These are phyloP conservation scores for Spinellus fusiger DNA, from an alignment of 192 early-diverging fungal species.

Conservation along the genomic window DNA sequence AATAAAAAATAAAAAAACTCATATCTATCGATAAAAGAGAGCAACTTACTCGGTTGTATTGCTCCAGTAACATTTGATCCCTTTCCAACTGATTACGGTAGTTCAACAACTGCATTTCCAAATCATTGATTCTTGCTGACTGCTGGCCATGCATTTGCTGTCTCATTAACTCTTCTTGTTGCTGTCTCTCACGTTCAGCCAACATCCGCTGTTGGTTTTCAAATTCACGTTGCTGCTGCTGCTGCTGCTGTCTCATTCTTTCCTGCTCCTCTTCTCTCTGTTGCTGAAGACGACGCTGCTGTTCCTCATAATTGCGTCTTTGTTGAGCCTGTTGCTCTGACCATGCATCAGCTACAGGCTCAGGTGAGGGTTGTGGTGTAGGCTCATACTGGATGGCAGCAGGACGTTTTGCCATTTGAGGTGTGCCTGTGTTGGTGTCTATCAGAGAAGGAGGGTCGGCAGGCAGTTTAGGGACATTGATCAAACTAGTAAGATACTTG, in stretches of 20 bases:
- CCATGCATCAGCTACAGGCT: conserved; percentile 58
- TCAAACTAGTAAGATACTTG: conserved; percentile 89
- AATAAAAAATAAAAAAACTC: neutral
- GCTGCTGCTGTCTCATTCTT: conserved; percentile 53
- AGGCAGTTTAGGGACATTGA: conserved; percentile 80
- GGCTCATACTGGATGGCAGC: conserved; percentile 21
- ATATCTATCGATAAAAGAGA: neutral
- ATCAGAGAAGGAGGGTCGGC: conserved; percentile 81
- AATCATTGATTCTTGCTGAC: conserved; percentile 68
- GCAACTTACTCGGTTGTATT: conserved; percentile 70
- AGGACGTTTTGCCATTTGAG: conserved; percentile 53
- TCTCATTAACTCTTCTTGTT: conserved; percentile 67
- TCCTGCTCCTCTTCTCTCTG: conserved; percentile 57
- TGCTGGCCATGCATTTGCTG: conserved; percentile 81
- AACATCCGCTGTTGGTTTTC: conserved; percentile 75
- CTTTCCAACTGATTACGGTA: conserved; percentile 72
- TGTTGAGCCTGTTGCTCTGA: conserved; percentile 56
- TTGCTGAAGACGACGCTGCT: conserved; percentile 56
- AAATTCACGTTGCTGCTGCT: conserved; percentile 64
- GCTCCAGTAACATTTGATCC: conserved; percentile 77
- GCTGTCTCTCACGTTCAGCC: conserved; percentile 62
- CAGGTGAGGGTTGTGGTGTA: conserved; percentile 40
- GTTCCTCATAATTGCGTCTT: conserved; percentile 58
- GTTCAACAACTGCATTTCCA: conserved; percentile 77
- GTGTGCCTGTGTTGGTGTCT: conserved; percentile 58